These are phyloP conservation scores for Boletellus emodensis DNA, from an alignment of 768 basidiomycete species.

Conservation along the genomic window DNA sequence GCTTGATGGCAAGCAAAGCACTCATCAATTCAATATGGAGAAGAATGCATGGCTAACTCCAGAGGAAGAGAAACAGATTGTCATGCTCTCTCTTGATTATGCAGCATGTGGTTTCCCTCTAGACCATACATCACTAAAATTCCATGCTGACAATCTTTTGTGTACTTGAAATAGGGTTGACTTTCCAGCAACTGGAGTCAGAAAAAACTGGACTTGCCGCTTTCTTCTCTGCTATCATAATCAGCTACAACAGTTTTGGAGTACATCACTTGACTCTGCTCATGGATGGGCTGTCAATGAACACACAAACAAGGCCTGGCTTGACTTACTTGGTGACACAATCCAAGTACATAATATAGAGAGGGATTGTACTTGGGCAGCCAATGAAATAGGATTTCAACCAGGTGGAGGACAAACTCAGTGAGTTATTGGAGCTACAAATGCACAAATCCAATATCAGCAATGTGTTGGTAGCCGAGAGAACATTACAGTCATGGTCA, in stretches of 20 bases:
- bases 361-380: conserved; percentile 12
- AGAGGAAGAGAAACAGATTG: conserved; percentile 28
- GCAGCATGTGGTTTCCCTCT: neutral
- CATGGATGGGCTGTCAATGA: conserved; percentile 35
- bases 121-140: neutral
- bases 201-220: neutral
- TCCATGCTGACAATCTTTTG: neutral
- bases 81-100: conserved; percentile 6
- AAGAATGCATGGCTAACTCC: conserved; percentile 22
- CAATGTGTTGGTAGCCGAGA: conserved; percentile 18
- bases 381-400: conserved; percentile 17
- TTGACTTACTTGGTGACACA: conserved; percentile 28
- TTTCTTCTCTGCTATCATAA: neutral
- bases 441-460: conserved; percentile 14
- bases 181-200: neutral
- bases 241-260: neutral
- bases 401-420: neutral
- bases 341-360: conserved; percentile 5
- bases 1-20: neutral
- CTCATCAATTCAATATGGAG: neutral
- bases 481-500: conserved; percentile 31
- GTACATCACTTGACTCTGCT: neutral
- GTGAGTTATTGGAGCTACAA: conserved; percentile 4
- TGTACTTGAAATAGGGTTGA: neutral
- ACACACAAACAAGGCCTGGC: conserved; percentile 32